Evolutionary conservation across 1,284 basidiomycete species (phyloP), one percentile per base, ranked within the genome.

Genomic region (Anthracocystis walkeri): DNA sequence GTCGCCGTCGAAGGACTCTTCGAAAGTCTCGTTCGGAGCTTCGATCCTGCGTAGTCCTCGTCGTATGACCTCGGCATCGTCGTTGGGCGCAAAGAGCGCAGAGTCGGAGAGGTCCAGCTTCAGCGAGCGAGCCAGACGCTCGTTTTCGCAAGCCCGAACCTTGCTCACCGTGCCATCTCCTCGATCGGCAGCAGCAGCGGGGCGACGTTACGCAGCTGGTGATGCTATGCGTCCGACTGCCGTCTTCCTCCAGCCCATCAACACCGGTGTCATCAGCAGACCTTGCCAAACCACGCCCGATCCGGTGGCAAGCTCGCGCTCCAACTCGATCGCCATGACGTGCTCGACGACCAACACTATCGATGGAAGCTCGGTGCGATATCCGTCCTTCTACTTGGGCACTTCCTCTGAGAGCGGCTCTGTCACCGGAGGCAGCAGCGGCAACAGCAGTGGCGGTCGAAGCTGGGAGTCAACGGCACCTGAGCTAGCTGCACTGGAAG

Each of bases 401-500:
- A 54, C 59, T 10, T 54, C 52, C 11, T 54, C 51, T 12, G 59
- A 61, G 27, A 54, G 45, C 16, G 62, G 48, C 42, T 51, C 62
- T 18, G 58, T 44, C 25, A 50, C 48, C 2, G 49, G 49, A n/a
- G 64, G 44, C 14, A 66, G 58, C 52, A 60, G 53, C 23, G 46
- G 63, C 16, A 52, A 54, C 29, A 49, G 52, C 27, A 55, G 61
- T 49, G 53, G 48, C 14, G 55, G 61, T 35, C 40, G 61, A 16
- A 64, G 48, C 42, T 56, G 54, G 31, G 55, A 52, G 25, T 64
- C 55, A 8, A 64, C 51, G 3, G 42, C 58, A 11, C 64, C 64
- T 14, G 64, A 66, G 41, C 31, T 58, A 16, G 56, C 64, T n/a
- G 58, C 64, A 16, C 46, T 66, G 14, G 57, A 66, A 21, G 64